Percentiles rank a stretch among this genome's conserved stretches.
phyloP scores from a whole-genome alignment of 2,329 filamentous ascomycete genomes.

The Diaporthe citrichinensis region DNA sequence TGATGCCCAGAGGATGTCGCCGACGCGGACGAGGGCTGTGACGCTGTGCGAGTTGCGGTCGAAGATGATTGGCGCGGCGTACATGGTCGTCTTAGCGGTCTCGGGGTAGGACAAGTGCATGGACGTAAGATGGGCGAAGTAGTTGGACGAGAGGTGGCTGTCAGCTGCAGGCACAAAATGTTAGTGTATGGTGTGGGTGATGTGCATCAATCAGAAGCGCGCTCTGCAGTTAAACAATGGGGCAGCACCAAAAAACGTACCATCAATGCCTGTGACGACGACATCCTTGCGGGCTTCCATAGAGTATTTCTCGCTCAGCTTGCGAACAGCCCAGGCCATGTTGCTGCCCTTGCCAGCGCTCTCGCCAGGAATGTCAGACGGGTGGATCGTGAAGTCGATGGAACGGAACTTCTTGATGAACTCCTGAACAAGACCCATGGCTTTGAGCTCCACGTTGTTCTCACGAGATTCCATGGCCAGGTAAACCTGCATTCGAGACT shows the following conservation, averaged over 20 bases:
- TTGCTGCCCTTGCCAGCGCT: constrained; percentile 83
- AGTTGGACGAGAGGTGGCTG: constrained; percentile 78
- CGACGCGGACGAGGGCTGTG: constrained; percentile 77
- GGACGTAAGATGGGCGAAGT: constrained; percentile 75
- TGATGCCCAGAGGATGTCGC: constrained; percentile 80
- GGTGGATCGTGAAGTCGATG: constrained; percentile 78
- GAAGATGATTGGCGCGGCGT: constrained; percentile 80
- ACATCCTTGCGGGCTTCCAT: constrained; percentile 69
- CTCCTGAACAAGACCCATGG: constrained; percentile 70
- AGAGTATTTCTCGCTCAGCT: constrained; percentile 73
- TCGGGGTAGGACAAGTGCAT: constrained; percentile 74
- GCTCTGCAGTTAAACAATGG: constrained; percentile 10
- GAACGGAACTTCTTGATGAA: constrained; percentile 76
- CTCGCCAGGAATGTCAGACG: constrained; percentile 75
- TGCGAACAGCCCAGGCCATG: constrained; percentile 77
- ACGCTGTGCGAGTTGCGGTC: constrained; percentile 80
- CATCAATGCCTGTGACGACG: constrained; percentile 80
- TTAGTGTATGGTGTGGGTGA: constrained; percentile 49
- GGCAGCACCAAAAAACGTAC: constrained; percentile 60
- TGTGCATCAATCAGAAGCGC: constrained; percentile 35
- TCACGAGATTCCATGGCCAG: constrained; percentile 82
- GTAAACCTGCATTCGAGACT: constrained; percentile 67
- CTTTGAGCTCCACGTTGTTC: constrained; percentile 71
- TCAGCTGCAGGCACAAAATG: constrained; percentile 66
- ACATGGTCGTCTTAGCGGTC: constrained; percentile 73